phyloP scores from a whole-genome alignment of 805 yeast genomes.

The Candida ponderosae region DNA sequence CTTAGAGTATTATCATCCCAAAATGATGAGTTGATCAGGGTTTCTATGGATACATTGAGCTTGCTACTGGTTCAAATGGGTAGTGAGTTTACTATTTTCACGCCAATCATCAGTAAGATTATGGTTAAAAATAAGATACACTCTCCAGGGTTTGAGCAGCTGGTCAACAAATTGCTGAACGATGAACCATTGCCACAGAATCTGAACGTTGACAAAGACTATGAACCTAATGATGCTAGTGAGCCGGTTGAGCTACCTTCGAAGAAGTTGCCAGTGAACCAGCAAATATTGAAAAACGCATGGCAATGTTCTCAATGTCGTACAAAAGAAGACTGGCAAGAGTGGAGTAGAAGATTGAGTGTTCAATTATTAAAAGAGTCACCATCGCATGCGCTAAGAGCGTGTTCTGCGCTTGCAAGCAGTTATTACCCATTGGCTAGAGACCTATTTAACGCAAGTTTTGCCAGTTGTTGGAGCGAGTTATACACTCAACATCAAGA shows the following conservation, averaged over 20 bases:
- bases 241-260: constrained; percentile 60
- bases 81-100: constrained; percentile 73
- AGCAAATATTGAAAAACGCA: constrained; percentile 57
- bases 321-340: constrained; percentile 95
- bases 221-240: constrained; percentile 23
- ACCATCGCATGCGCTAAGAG: constrained; percentile 89
- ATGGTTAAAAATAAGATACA: constrained; percentile 57
- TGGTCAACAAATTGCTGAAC: constrained; percentile 68
- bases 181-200: constrained; percentile 84
- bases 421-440: constrained; percentile 83
- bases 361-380: constrained; percentile 84
- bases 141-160: constrained; percentile 68
- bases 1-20: constrained; percentile 50
- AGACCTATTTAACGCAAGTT: constrained; percentile 89
- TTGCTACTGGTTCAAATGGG: constrained; percentile 76
- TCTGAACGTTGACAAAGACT: constrained; percentile 60
- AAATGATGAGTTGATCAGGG: constrained; percentile 53
- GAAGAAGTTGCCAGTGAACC: constrained; percentile 67
- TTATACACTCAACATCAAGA: constrained; percentile 84
- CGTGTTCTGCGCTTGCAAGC: constrained; percentile 84
- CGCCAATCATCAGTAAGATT: constrained; percentile 71
- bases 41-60: constrained; percentile 74
- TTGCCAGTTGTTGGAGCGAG: constrained; percentile 94
- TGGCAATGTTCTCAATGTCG: constrained; percentile 91
- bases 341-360: constrained; percentile 86